Conservation (phyloP, 345 rosid species). For the Euphorbia peplus region DNA sequence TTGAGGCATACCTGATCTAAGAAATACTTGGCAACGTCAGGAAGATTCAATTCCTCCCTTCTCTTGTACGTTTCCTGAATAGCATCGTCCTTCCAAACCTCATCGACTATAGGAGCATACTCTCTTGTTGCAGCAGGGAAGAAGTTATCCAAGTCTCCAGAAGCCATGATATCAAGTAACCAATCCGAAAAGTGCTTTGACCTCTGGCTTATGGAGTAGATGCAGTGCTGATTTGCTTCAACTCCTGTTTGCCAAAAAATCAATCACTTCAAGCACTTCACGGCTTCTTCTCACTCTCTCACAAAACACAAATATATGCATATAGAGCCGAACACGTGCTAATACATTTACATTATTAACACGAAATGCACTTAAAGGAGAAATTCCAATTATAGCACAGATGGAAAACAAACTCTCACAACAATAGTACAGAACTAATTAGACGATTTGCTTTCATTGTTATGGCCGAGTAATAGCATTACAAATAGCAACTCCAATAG, state of each 20-base stretch:
- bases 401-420: not conserved
- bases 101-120: conserved; percentile 55
- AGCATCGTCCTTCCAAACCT: conserved; percentile 60
- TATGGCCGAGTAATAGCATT: not conserved
- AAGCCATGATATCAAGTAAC: conserved; percentile 52
- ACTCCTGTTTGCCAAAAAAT: conserved; percentile 29
- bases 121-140: conserved; percentile 76
- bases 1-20: conserved; percentile 41
- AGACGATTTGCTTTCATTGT: not conserved
- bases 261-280: conserved; percentile 2
- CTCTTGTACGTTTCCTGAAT: conserved; percentile 65
- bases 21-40: conserved; percentile 54
- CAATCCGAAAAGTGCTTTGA: conserved; percentile 59
- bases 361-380: not conserved
- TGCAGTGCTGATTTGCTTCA: conserved; percentile 31
- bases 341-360: not conserved
- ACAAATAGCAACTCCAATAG: not conserved
- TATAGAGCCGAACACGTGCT: not conserved
- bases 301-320: no score
- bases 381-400: not conserved
- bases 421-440: not conserved
- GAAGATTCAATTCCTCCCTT: conserved; percentile 45
- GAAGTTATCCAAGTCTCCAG: conserved; percentile 58
- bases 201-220: conserved; percentile 52
- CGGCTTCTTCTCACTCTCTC: not conserved